phyloP scores from a whole-genome alignment of 805 yeast species.

The Saccharomyces kudriavzevii region DNA sequence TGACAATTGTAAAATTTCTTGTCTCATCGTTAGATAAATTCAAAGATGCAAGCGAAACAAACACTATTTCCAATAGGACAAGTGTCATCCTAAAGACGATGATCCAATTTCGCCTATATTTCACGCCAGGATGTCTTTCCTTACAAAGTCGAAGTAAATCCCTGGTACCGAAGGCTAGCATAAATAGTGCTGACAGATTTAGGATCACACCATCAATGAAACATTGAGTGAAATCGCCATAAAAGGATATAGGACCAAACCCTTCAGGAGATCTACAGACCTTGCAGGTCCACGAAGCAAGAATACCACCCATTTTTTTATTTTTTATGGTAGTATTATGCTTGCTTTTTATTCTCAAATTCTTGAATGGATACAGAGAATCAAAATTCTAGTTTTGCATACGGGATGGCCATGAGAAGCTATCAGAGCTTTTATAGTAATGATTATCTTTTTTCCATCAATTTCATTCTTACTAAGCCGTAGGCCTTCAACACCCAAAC shows the following conservation, averaged over 20 bases:
- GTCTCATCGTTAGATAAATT: constrained; percentile 13
- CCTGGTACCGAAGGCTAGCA: constrained; percentile 37
- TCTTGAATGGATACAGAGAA: background rate
- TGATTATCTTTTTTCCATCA: background rate
- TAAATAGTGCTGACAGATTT: constrained; percentile 34
- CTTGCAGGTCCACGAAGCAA: constrained; percentile 8
- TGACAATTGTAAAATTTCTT: constrained; percentile 14
- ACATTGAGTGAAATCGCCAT: constrained; percentile 54
- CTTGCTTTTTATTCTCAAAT: background rate
- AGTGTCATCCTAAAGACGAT: constrained; percentile 30
- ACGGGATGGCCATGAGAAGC: background rate
- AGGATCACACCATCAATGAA: constrained; percentile 47
- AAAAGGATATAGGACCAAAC: constrained; percentile 37
- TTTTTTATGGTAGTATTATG: background rate
- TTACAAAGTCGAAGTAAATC: constrained; percentile 28
- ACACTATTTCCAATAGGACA: constrained; percentile 27
- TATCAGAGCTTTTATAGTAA: background rate
- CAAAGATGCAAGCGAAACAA: constrained; percentile 22
- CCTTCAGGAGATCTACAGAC: constrained; percentile 32
- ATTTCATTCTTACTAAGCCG: background rate
- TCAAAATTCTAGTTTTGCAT: background rate
- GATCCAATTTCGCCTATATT: constrained; percentile 34
- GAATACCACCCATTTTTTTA: constrained; percentile 1
- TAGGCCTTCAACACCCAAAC: background rate
- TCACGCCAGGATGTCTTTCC: constrained; percentile 21